phyloP scores from a whole-genome alignment of 1,284 basidiomycete species.

The Ceratobasidium sp. region DNA sequence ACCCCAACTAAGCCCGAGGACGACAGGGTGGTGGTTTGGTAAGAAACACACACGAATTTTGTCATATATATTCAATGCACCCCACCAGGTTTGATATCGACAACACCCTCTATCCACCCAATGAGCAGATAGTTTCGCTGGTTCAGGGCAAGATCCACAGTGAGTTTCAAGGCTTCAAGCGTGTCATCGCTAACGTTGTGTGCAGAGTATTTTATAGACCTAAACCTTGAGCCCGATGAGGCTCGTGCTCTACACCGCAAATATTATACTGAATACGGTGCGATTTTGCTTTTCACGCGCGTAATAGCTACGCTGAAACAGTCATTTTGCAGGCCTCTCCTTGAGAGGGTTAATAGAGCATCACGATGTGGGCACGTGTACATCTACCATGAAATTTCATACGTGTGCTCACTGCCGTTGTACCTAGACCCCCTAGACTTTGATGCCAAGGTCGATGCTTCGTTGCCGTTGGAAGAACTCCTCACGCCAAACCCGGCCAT shows the following conservation, averaged over 20 bases:
- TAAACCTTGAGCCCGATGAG: slow-evolving; percentile 75
- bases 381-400: slow-evolving; percentile 15
- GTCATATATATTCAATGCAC: background rate
- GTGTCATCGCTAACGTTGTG: background rate
- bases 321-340: slow-evolving; percentile 75
- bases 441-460: slow-evolving; percentile 84
- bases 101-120: slow-evolving; percentile 85
- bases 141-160: slow-evolving; percentile 85
- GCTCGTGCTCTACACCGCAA: slow-evolving; percentile 76
- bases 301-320: background rate
- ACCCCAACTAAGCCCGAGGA: slow-evolving; percentile 23
- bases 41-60: background rate
- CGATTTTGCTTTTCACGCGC: background rate
- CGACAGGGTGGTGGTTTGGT: slow-evolving; percentile 29
- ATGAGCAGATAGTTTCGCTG: slow-evolving; percentile 74
- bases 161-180: slow-evolving; percentile 52
- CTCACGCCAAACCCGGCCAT: slow-evolving; percentile 73
- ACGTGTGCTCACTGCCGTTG: background rate
- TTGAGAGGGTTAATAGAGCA: slow-evolving; percentile 82
- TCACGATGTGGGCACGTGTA: slow-evolving; percentile 74
- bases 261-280: slow-evolving; percentile 69
- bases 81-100: slow-evolving; percentile 80
- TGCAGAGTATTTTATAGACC: slow-evolving; percentile 76
- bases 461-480: slow-evolving; percentile 83
- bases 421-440: slow-evolving; percentile 83